A percentile compares a stretch with the other conserved stretches of the same genome.
Evolutionary conservation across 345 rosid genomes (phyloP).

Genomic region (Syzygium grande): DNA sequence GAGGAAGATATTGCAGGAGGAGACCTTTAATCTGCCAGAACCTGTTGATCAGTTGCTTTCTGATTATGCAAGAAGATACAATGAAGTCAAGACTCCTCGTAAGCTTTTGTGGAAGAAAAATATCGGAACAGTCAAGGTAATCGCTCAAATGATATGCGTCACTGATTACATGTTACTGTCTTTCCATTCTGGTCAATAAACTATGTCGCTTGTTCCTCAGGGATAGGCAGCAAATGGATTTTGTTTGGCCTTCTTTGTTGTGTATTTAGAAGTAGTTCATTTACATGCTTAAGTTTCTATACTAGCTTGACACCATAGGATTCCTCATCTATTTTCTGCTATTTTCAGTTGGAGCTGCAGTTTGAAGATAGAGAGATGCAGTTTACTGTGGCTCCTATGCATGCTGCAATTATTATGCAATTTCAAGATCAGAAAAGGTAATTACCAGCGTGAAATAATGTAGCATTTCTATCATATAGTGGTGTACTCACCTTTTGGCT

Average conservation of each 20-base stretch:
- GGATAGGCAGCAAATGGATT: background rate
- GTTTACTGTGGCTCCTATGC: conserved; percentile 78
- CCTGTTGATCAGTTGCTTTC: conserved; percentile 65
- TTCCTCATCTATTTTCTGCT: background rate
- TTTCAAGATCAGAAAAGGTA: conserved; percentile 88
- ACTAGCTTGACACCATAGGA: background rate
- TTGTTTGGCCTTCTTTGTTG: background rate
- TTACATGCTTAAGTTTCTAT: background rate
- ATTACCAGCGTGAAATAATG: conserved; percentile 2
- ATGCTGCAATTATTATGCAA: conserved; percentile 89
- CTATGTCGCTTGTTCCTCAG: background rate
- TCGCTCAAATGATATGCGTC: background rate
- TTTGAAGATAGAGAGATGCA: conserved; percentile 78
- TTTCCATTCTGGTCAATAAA: background rate
- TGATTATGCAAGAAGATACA: conserved; percentile 74
- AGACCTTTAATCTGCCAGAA: conserved; percentile 61
- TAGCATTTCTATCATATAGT: background rate
- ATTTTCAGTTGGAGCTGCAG: conserved; percentile 78
- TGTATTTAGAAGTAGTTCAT: background rate
- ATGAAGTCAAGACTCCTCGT: conserved; percentile 89
- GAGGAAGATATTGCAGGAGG: conserved; percentile 54
- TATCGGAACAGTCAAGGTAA: conserved; percentile 91
- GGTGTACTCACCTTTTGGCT: background rate
- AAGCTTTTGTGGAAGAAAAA: conserved; percentile 96
- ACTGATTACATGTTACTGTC: background rate